Evolutionary conservation across 257 asterid genomes (phyloP).

Genomic region (Datura wrightii): DNA sequence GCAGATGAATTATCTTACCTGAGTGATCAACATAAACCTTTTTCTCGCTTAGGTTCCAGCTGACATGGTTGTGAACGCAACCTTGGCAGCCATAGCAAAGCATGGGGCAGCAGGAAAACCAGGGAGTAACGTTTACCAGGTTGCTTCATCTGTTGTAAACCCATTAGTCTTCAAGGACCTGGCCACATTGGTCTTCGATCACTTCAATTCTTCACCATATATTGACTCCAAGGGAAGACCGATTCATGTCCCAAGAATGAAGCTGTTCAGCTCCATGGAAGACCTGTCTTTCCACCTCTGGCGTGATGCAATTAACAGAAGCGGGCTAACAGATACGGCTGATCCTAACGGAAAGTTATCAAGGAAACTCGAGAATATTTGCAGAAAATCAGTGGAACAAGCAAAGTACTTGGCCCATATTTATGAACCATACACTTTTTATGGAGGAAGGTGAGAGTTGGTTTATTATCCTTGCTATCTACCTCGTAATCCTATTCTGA

Average conservation of each 20-base stretch:
- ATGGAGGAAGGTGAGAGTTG: constrained; percentile 72
- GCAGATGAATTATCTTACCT: background rate
- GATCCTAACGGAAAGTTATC: constrained; percentile 62
- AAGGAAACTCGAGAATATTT: constrained; percentile 59
- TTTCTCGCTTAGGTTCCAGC: constrained; percentile 70
- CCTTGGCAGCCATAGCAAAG: constrained; percentile 92
- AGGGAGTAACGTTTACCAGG: constrained; percentile 53
- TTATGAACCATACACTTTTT: constrained; percentile 86
- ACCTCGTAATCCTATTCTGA: background rate
- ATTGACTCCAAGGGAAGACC: constrained; percentile 72
- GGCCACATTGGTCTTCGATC: constrained; percentile 64
- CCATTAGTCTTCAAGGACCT: constrained; percentile 77
- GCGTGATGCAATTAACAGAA: constrained; percentile 64
- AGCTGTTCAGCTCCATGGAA: constrained; percentile 85
- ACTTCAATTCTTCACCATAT: constrained; percentile 70
- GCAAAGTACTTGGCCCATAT: constrained; percentile 78
- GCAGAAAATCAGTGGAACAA: constrained; percentile 84
- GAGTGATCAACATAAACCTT: background rate
- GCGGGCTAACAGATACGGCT: constrained; percentile 57
- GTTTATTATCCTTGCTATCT: background rate
- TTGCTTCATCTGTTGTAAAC: constrained; percentile 89
- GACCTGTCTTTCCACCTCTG: constrained; percentile 79
- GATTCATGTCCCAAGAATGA: constrained; percentile 73
- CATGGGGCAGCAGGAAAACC: constrained; percentile 70
- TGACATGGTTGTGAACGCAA: constrained; percentile 93